Percentiles rank a stretch among this genome's conserved stretches.
These are phyloP conservation scores for Lizonia empirigonia DNA, from an alignment of 2,329 filamentous ascomycete species.

Conservation along the genomic window DNA sequence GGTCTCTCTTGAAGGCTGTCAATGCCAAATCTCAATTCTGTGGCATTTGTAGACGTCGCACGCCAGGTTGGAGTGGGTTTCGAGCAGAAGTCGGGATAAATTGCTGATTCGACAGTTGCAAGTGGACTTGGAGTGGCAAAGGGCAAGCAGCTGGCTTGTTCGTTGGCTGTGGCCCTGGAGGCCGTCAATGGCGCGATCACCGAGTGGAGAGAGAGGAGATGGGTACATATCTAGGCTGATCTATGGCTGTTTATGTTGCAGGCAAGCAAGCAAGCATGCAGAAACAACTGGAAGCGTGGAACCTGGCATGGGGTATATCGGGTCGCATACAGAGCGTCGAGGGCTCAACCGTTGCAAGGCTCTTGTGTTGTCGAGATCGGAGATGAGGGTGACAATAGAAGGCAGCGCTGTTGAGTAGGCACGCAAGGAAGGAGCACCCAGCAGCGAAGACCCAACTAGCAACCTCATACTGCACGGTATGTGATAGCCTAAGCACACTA, in stretches of 20 bases:
- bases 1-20: neutral
- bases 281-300: too few species aligned
- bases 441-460: neutral
- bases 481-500: neutral
- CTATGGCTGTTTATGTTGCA: too few species aligned
- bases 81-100: neutral
- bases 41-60: neutral
- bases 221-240: neutral
- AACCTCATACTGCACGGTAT: neutral
- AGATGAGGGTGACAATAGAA: neutral
- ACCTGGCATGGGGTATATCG: neutral
- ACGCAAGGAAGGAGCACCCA: neutral
- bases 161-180: too few species aligned
- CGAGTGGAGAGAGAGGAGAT: neutral
- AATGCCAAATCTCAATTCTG: neutral
- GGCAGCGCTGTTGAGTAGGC: neutral
- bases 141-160: neutral
- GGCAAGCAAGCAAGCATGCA: too few species aligned
- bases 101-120: neutral
- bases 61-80: neutral
- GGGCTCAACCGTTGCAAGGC: too few species aligned
- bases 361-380: neutral
- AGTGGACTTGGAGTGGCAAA: neutral
- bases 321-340: neutral
- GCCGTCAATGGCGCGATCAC: too few species aligned